Conservation (phyloP, 305 asterid species). For the Solanum hybrid region DNA sequence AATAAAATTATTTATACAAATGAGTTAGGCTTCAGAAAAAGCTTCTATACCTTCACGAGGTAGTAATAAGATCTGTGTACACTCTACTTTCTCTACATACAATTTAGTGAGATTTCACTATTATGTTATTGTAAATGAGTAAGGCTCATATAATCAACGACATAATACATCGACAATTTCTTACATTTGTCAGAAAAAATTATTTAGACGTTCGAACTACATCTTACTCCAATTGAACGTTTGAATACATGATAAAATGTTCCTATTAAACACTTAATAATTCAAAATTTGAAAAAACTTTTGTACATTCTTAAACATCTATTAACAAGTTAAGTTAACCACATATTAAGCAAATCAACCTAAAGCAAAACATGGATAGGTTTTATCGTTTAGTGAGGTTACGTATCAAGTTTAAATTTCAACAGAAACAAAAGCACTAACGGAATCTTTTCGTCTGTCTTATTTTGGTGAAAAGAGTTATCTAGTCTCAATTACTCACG, state of each 20-base stretch:
- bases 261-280: neutral
- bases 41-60: too few species aligned
- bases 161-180: neutral
- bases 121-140: neutral
- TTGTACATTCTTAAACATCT: neutral
- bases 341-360: neutral
- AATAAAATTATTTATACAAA: neutral
- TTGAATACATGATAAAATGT: neutral
- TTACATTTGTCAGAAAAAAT: neutral
- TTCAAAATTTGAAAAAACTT: neutral
- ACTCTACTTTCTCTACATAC: neutral
- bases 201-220: neutral
- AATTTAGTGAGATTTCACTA: neutral
- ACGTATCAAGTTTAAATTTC: neutral
- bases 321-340: too few species aligned
- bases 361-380: neutral
- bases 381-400: neutral
- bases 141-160: neutral
- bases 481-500: neutral
- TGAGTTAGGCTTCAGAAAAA: neutral
- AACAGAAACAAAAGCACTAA: too few species aligned
- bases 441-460: accelerated
- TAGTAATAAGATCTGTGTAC: neutral
- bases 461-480: too few species aligned
- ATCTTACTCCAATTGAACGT: neutral